Conservation (phyloP, 345 rosid species). For the Salix purpurea region DNA sequence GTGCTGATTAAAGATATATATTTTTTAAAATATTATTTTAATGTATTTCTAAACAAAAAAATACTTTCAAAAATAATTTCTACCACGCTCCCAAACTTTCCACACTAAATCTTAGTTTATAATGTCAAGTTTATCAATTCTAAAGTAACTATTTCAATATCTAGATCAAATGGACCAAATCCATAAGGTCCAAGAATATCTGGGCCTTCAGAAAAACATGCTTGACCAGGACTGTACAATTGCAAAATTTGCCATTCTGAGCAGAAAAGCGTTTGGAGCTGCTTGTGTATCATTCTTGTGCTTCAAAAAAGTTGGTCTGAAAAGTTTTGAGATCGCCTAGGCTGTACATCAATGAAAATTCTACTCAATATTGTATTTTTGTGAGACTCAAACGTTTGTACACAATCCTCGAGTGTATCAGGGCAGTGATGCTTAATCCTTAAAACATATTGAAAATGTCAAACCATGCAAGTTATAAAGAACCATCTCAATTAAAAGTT, state of each 20-base stretch:
- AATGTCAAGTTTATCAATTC: neutral
- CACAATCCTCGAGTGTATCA: neutral
- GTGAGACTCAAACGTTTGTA: neutral
- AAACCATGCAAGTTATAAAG: neutral
- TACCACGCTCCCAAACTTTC: too few species aligned
- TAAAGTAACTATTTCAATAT: neutral
- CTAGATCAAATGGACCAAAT: neutral
- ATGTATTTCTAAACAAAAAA: too few species aligned
- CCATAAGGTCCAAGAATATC: neutral
- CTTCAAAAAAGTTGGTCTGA: too few species aligned
- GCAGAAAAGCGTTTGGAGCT: neutral
- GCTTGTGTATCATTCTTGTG: neutral
- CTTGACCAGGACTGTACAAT: neutral
- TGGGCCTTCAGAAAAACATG: neutral
- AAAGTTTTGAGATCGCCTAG: neutral
- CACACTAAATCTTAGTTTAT: neutral
- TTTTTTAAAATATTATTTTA: too few species aligned
- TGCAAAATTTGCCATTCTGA: neutral
- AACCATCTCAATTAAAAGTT: too few species aligned
- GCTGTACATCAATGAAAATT: too few species aligned
- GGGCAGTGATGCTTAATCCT: neutral
- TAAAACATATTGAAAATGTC: neutral
- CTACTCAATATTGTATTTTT: too few species aligned
- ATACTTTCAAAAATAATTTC: too few species aligned
- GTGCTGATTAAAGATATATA: too few species aligned